Conservation (phyloP, 2,329 filamentous ascomycete species). For the Phialocephala sp. region DNA sequence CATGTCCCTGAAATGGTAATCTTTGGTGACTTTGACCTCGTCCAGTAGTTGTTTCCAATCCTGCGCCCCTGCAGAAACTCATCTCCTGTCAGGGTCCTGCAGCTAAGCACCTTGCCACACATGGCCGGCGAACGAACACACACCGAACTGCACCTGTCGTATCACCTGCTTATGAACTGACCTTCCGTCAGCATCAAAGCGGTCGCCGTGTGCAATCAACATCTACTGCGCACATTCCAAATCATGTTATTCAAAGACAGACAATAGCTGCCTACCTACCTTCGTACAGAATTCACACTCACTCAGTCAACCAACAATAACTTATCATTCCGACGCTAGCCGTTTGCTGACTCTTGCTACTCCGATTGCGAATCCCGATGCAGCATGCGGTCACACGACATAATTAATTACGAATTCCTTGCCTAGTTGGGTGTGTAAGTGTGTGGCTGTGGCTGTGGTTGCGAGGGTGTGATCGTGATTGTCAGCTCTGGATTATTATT, state of each 20-base stretch:
- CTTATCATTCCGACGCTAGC: neutral
- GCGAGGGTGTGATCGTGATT: neutral
- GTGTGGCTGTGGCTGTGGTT: no score
- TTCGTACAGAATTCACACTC: neutral
- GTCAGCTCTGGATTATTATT: no score
- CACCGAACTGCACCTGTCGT: neutral
- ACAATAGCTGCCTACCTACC: neutral
- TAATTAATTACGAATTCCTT: no score
- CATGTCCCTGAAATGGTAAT: neutral
- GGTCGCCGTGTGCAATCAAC: no score
- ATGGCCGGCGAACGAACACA: neutral
- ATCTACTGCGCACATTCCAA: neutral
- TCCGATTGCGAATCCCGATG: no score
- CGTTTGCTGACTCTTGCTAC: no score
- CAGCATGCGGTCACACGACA: neutral
- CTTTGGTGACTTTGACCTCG: neutral
- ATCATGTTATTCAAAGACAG: neutral
- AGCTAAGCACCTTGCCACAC: neutral
- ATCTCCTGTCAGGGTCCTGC: slow-evolving; percentile 1
- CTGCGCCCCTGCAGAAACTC: neutral
- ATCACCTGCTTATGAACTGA: slow-evolving; percentile 8
- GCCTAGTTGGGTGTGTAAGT: no score
- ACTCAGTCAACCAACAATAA: neutral
- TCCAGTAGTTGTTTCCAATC: neutral
- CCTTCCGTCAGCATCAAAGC: no score